phyloP scores from a whole-genome alignment of 805 yeast species.

The Saccharomycopsis javanensis region DNA sequence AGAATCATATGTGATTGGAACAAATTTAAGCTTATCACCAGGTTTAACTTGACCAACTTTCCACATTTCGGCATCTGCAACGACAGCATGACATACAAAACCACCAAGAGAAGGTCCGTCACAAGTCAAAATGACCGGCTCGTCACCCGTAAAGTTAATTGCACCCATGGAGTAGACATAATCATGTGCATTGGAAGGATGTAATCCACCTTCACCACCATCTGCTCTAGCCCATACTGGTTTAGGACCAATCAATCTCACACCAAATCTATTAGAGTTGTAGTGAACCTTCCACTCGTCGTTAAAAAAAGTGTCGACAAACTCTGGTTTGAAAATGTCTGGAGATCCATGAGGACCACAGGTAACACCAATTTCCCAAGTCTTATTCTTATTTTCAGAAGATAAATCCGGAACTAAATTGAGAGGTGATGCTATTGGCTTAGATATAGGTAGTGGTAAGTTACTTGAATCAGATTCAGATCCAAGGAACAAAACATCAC shows the following conservation, averaged over 20 bases:
- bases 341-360: slow-evolving; percentile 98
- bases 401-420: slow-evolving; percentile 44
- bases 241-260: slow-evolving; percentile 87
- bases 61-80: slow-evolving; percentile 95
- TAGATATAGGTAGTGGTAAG: slow-evolving; percentile 62
- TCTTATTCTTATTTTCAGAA: slow-evolving; percentile 18
- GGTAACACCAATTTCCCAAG: slow-evolving; percentile 85
- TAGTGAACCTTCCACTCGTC: slow-evolving; percentile 91
- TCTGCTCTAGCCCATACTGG: slow-evolving; percentile 94
- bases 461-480: slow-evolving; percentile 59
- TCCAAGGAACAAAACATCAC: slow-evolving; percentile 84
- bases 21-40: slow-evolving; percentile 76
- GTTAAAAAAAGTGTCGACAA: slow-evolving; percentile 63
- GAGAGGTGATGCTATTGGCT: slow-evolving; percentile 35
- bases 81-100: slow-evolving; percentile 93
- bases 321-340: slow-evolving; percentile 76
- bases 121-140: slow-evolving; percentile 92
- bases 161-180: slow-evolving; percentile 93
- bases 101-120: slow-evolving; percentile 99
- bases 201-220: slow-evolving; percentile 97
- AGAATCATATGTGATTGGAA: slow-evolving; percentile 59
- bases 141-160: slow-evolving; percentile 96
- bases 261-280: slow-evolving; percentile 95
- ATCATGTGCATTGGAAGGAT: slow-evolving; percentile 98
- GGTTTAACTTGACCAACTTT: slow-evolving; percentile 97